Percentiles rank a stretch among this genome's conserved stretches.
Evolutionary conservation across 768 basidiomycete species (phyloP).

Genomic region (Chalciporus sphaerocephalus): DNA sequence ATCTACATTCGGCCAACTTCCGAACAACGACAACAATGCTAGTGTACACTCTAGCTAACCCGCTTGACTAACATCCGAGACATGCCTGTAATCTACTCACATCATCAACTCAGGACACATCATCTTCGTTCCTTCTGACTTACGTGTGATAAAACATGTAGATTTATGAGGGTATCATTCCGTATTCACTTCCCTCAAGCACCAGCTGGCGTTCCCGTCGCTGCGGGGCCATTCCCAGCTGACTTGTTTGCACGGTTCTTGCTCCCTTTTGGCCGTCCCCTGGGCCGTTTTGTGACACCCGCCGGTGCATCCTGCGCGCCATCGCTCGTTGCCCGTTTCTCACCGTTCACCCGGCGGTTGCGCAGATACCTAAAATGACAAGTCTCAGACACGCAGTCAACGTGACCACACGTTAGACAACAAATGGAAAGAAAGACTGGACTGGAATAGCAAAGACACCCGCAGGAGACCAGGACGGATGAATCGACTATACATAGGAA

Average conservation of each 20-base stretch:
- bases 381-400: slow-evolving; percentile 6
- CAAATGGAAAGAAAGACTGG: slow-evolving; percentile 1
- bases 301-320: slow-evolving; percentile 28
- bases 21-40: not conserved
- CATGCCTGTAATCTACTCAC: not conserved
- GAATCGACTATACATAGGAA: not conserved
- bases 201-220: slow-evolving; percentile 5
- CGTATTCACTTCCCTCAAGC: not conserved
- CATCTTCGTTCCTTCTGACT: not conserved
- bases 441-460: slow-evolving; percentile 2
- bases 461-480: not conserved
- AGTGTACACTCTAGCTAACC: not conserved
- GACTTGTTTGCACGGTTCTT: slow-evolving; percentile 42
- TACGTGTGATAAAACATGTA: not conserved
- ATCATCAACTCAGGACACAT: not conserved
- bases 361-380: slow-evolving; percentile 47
- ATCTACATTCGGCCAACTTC: not conserved
- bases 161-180: slow-evolving; percentile 10
- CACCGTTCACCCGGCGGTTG: slow-evolving; percentile 56
- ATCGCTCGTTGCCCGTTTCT: slow-evolving; percentile 29
- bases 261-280: slow-evolving; percentile 69
- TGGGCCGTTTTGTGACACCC: slow-evolving; percentile 45
- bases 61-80: no score
- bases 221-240: slow-evolving; percentile 14
- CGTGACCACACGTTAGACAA: slow-evolving; percentile 16